Evolutionary conservation across 805 yeast species (phyloP), one percentile per base, ranked within the genome.

Genomic region (Metschnikowia lachancei): DNA sequence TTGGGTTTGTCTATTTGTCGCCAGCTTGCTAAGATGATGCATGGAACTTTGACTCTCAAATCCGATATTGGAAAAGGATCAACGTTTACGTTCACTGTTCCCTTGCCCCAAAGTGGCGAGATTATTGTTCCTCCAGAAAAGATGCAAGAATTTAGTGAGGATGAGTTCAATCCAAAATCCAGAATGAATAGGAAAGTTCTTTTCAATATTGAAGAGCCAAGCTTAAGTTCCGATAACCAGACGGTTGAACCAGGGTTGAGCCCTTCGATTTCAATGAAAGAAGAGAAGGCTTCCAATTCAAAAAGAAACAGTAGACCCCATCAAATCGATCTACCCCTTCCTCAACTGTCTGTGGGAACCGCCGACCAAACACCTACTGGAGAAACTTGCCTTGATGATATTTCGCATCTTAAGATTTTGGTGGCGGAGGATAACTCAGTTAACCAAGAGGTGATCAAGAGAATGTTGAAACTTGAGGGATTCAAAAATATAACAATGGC

Each of bases 361-460:
- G 57, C 51, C 9, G 53, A 43, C 31, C 56, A 43, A 18, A 40
- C 41, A 11, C 47, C 40, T 8, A 28, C 50, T 2, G 52, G 51
- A 4, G 57, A 55, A 9, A 42, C 52, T 4, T 48, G 62, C 6
- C 57, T 67, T 41, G 70, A 57, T 28, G 53, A 55, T 36, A 54
- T 66, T 29, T 56, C 64, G 1, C 68, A 68, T 36, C 54, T 75
- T 43, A 68, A 75, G 42, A 82, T 94, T 18, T 71, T 94, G 39
- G 92, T 94, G 13, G 98, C 97, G 0, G 99, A 94, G 61, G 99
- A 94, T 59, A 94, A 94, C 60, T 70, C 77, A 54, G 97, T 94
- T 9, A 94, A 94, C 62, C 98, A 92, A 64, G 96, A 91, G 66
- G 97, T 94, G 17, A 87, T 92, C 60, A 81, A 78, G 57, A 71